Percentiles rank a stretch among this genome's conserved stretches.
These are phyloP conservation scores for Nicotiana paniculata DNA, from an alignment of 257 asterid species.

Conservation along the genomic window DNA sequence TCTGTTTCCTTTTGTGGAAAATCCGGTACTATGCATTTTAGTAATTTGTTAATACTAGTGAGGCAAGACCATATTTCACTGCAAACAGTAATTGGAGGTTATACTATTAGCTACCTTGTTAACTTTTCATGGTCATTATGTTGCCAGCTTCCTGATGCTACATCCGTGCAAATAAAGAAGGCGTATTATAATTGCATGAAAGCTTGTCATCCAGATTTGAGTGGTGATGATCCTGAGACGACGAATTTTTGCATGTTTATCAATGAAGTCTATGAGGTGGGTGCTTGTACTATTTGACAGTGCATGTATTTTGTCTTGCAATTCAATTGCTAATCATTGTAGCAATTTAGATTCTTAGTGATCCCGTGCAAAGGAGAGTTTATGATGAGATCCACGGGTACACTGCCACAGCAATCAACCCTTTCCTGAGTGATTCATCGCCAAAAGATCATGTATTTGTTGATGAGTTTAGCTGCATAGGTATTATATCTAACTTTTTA, in stretches of 20 bases:
- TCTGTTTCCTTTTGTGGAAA: background rate
- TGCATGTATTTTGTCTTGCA: background rate
- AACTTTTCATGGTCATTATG: background rate
- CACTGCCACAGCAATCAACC: constrained; percentile 77
- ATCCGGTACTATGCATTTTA: too few species aligned
- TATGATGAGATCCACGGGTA: constrained; percentile 97
- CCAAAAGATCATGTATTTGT: constrained; percentile 82
- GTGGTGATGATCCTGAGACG: constrained; percentile 84
- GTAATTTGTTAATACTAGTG: too few species aligned
- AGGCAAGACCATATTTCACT: too few species aligned
- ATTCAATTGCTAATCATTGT: constrained; percentile 15
- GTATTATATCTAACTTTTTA: constrained; percentile 27
- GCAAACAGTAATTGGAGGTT: too few species aligned
- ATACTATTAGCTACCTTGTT: background rate
- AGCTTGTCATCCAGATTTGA: constrained; percentile 96
- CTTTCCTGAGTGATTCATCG: constrained; percentile 71
- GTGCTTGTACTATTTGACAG: constrained; percentile 4
- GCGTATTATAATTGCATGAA: constrained; percentile 99
- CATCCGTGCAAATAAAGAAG: constrained; percentile 85
- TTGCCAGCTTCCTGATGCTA: constrained; percentile 82
- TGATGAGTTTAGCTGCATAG: constrained; percentile 99
- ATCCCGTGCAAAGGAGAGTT: constrained; percentile 88
- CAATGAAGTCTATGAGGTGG: constrained; percentile 82
- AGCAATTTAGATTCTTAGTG: constrained; percentile 80
- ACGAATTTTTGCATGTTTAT: constrained; percentile 94